Percentiles rank a stretch among this genome's conserved stretches.
phyloP scores from a whole-genome alignment of 2,329 filamentous ascomycete species.

The Exophiala dermatitidis region DNA sequence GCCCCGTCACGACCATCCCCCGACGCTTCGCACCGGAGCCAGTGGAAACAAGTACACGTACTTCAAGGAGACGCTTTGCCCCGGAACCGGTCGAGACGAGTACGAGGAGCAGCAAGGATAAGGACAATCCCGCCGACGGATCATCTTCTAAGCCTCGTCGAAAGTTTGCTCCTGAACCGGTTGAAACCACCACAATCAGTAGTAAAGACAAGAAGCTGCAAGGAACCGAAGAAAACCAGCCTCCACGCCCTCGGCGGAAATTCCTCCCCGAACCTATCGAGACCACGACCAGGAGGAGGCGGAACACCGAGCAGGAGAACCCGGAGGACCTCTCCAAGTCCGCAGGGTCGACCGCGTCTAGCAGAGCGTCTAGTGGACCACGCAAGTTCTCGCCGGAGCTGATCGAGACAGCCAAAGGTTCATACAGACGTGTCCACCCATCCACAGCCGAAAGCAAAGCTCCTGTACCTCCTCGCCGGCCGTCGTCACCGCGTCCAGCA shows the following conservation, averaged over 20 bases:
- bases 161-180: constrained; percentile 39
- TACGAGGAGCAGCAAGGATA: constrained; percentile 21
- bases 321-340: constrained; percentile 16
- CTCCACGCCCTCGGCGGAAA: constrained; percentile 44
- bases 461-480: constrained; percentile 1
- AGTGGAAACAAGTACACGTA: constrained; percentile 23
- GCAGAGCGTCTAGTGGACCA: constrained; percentile 19
- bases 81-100: constrained; percentile 29
- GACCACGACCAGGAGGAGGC: constrained; percentile 45
- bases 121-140: constrained; percentile 11
- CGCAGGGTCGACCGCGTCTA: constrained; percentile 11
- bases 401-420: constrained; percentile 69
- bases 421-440: constrained; percentile 47
- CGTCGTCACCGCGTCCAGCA: neutral
- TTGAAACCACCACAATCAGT: constrained; percentile 40
- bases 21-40: constrained; percentile 29
- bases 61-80: constrained; percentile 27
- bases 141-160: constrained; percentile 23
- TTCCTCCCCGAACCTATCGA: constrained; percentile 66
- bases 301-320: constrained; percentile 2
- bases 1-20: constrained; percentile 10
- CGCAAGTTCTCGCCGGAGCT: constrained; percentile 68
- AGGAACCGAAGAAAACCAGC: constrained; percentile 26
- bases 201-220: constrained; percentile 21
- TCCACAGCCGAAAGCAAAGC: constrained; percentile 6